Evolutionary conservation across 2,329 filamentous ascomycete genomes (phyloP).

Genomic region (Zymoseptoria tritici): DNA sequence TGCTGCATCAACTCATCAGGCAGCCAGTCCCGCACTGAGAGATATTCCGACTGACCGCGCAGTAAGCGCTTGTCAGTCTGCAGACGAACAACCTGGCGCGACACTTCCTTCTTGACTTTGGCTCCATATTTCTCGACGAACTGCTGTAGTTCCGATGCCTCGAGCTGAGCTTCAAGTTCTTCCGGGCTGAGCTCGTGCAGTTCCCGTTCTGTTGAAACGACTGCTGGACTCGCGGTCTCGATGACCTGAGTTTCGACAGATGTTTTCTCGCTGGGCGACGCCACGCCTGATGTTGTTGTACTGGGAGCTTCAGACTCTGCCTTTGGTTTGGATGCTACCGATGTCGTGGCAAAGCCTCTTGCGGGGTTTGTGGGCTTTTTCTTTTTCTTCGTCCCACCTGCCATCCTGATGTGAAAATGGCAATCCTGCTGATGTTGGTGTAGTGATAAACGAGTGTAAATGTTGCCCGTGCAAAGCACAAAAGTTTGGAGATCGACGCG

Average conservation of each 20-base stretch:
- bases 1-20: slow-evolving; percentile 69
- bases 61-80: slow-evolving; percentile 81
- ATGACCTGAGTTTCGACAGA: slow-evolving; percentile 21
- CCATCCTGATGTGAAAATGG: slow-evolving; percentile 12
- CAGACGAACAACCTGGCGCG: slow-evolving; percentile 66
- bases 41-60: slow-evolving; percentile 65
- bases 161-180: slow-evolving; percentile 81
- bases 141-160: slow-evolving; percentile 81
- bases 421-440: neutral
- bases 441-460: neutral
- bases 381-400: slow-evolving; percentile 57
- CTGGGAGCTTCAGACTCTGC: slow-evolving; percentile 27
- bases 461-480: neutral
- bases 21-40: slow-evolving; percentile 72
- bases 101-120: slow-evolving; percentile 72
- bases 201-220: slow-evolving; percentile 21
- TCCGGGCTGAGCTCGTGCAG: slow-evolving; percentile 64
- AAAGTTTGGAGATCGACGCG: neutral
- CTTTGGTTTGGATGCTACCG: slow-evolving; percentile 66
- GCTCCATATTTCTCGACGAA: slow-evolving; percentile 75
- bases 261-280: slow-evolving; percentile 22
- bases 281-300: slow-evolving; percentile 21
- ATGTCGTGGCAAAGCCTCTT: slow-evolving; percentile 88
- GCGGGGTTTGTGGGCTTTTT: slow-evolving; percentile 88
- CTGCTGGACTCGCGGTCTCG: slow-evolving; percentile 11